These are phyloP conservation scores for Cucurbita argyrosperma DNA, from an alignment of 306 rosid species.

Conservation along the genomic window DNA sequence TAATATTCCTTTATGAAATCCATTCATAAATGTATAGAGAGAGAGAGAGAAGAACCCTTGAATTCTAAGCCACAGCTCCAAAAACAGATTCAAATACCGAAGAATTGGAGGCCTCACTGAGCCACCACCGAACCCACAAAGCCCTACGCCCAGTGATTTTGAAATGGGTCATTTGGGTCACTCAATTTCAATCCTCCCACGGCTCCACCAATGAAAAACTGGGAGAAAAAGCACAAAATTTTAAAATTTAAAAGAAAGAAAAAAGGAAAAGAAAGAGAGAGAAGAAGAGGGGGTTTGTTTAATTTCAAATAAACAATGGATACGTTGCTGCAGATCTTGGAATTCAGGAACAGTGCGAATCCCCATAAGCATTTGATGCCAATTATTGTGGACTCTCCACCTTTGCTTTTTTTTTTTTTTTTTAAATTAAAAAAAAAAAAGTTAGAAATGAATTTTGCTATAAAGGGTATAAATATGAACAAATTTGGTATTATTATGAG, in stretches of 20 bases:
- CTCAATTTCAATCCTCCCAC: neutral
- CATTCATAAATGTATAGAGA: neutral
- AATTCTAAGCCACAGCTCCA: neutral
- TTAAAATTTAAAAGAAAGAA: neutral
- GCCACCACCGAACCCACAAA: neutral
- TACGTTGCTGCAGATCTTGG: conserved; percentile 49
- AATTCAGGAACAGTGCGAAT: conserved; percentile 94
- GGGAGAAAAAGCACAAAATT: neutral
- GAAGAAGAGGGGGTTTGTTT: conserved; percentile 7
- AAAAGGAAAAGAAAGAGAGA: conserved; percentile 27
- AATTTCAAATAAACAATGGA: conserved; percentile 9
- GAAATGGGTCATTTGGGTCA: neutral
- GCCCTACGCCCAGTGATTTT: neutral
- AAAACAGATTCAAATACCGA: neutral
- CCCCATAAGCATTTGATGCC: conserved; percentile 99
- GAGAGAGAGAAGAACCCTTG: neutral
- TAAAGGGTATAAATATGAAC: neutral
- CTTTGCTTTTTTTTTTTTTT: no score
- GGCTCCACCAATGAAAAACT: neutral
- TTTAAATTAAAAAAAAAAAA: no score
- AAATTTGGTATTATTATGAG: neutral
- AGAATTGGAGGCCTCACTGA: conserved; percentile 4
- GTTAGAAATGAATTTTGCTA: neutral
- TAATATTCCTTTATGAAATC: neutral
- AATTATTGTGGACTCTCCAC: conserved; percentile 97